Percentiles rank a stretch among this genome's conserved stretches.
Conservation (phyloP, 495 filamentous ascomycete species). For the Daldinia decipiens region DNA sequence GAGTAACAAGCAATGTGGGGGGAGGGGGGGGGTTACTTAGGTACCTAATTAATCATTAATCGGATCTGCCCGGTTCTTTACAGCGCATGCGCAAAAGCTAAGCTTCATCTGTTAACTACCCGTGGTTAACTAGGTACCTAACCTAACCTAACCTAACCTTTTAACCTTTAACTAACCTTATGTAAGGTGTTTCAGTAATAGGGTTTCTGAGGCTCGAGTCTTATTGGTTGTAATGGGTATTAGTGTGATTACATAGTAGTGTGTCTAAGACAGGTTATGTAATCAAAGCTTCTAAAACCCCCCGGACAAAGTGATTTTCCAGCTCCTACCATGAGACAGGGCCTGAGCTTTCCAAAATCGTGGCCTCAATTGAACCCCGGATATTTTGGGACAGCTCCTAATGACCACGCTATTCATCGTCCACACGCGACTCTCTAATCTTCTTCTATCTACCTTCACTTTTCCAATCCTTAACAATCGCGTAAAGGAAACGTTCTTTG, state of each 20-base stretch:
- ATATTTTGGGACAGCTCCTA: conserved; percentile 35
- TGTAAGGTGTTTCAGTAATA: not conserved
- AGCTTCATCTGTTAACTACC: not conserved
- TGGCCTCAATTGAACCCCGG: conserved; percentile 52
- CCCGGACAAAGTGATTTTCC: conserved; percentile 41
- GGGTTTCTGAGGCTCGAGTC: not conserved
- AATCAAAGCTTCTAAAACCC: not conserved
- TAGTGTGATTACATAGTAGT: no score
- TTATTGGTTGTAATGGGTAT: not conserved
- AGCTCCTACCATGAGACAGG: not conserved
- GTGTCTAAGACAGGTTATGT: not conserved
- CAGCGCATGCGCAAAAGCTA: conserved; percentile 18
- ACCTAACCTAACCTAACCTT: not conserved
- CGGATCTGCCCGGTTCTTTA: conserved; percentile 31
- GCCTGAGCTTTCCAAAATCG: conserved; percentile 46
- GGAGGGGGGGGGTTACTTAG: not conserved
- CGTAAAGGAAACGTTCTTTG: conserved; percentile 12
- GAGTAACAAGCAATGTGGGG: conserved; percentile 4
- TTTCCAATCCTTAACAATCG: conserved; percentile 10
- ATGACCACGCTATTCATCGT: conserved; percentile 19
- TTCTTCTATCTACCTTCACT: conserved; percentile 37
- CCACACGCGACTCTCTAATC: conserved; percentile 31
- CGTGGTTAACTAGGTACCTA: no score
- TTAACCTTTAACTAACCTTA: no score
- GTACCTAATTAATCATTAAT: no score